Conservation (phyloP, 1,284 basidiomycete species). For the Trametes versicolor region DNA sequence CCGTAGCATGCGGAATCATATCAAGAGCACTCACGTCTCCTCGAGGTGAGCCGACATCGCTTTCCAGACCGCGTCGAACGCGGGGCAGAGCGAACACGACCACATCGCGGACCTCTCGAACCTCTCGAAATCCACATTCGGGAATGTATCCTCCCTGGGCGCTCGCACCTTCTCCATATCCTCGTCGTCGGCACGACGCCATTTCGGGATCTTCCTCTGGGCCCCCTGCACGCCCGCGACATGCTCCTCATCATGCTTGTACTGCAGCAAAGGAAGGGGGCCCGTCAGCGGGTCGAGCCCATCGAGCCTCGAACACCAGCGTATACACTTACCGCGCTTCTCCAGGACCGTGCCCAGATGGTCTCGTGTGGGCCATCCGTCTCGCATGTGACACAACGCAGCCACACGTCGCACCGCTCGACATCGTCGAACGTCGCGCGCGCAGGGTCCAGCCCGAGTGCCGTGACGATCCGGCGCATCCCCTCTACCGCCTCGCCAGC, state of each 20-base stretch:
- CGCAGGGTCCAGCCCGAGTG: constrained; percentile 13
- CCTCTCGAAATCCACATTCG: not conserved
- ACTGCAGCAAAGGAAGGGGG: not conserved
- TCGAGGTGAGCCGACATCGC: constrained; percentile 1
- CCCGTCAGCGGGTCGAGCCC: not conserved
- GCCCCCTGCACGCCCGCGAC: not conserved
- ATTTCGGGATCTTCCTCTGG: not conserved
- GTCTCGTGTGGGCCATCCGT: not conserved
- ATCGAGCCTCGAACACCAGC: not conserved
- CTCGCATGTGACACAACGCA: not conserved
- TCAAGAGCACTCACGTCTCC: not conserved
- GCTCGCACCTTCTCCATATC: not conserved
- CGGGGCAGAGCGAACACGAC: constrained; percentile 7
- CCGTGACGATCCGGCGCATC: constrained; percentile 12
- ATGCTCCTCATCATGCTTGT: not conserved
- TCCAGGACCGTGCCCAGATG: not conserved
- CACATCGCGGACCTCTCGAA: not conserved
- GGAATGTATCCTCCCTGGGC: not conserved
- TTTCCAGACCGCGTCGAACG: not conserved
- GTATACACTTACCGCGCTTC: not conserved
- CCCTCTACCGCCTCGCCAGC: not conserved
- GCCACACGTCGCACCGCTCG: not conserved
- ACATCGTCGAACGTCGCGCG: constrained; percentile 5
- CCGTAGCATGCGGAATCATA: no score
- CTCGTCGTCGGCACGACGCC: not conserved